phyloP scores from a whole-genome alignment of 2,329 filamentous ascomycete genomes.

The Ceratocystis cubensis region DNA sequence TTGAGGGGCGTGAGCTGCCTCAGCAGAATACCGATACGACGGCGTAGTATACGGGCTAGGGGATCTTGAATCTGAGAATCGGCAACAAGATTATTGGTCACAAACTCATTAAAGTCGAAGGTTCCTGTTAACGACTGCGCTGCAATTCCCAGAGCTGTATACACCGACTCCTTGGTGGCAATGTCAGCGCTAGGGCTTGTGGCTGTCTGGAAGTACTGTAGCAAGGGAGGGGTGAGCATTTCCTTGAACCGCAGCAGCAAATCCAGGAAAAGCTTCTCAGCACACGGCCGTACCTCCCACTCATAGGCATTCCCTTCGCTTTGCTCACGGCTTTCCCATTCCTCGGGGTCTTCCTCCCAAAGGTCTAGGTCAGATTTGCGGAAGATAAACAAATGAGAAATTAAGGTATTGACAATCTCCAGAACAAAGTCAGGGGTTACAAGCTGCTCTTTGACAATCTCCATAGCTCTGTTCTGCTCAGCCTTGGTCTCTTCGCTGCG shows the following conservation, averaged over 20 bases:
- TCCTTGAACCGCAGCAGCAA: constrained; percentile 80
- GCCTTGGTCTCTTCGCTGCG: constrained; percentile 60
- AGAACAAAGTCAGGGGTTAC: constrained; percentile 65
- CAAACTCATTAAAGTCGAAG: constrained; percentile 73
- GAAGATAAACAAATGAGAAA: constrained; percentile 82
- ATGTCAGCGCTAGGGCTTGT: constrained; percentile 54
- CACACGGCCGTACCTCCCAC: constrained; percentile 81
- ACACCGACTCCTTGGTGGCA: constrained; percentile 82
- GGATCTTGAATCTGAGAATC: constrained; percentile 57
- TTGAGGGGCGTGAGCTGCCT: constrained; percentile 81
- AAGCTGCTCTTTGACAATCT: constrained; percentile 58
- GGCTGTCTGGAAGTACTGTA: constrained; percentile 71
- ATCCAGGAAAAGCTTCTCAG: constrained; percentile 87
- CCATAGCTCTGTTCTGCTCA: constrained; percentile 58
- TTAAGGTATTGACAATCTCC: constrained; percentile 70
- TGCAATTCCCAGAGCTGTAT: constrained; percentile 80
- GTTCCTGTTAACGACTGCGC: constrained; percentile 60
- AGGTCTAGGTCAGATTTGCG: constrained; percentile 71
- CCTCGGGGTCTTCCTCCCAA: constrained; percentile 90
- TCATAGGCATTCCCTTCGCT: constrained; percentile 77
- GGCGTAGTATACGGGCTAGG: constrained; percentile 67
- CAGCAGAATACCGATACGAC: constrained; percentile 77
- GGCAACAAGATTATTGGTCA: constrained; percentile 59
- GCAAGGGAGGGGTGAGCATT: constrained; percentile 62
- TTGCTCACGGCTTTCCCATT: constrained; percentile 87